Conservation (phyloP, 768 basidiomycete genomes). For the Butyriboletus loyo region DNA sequence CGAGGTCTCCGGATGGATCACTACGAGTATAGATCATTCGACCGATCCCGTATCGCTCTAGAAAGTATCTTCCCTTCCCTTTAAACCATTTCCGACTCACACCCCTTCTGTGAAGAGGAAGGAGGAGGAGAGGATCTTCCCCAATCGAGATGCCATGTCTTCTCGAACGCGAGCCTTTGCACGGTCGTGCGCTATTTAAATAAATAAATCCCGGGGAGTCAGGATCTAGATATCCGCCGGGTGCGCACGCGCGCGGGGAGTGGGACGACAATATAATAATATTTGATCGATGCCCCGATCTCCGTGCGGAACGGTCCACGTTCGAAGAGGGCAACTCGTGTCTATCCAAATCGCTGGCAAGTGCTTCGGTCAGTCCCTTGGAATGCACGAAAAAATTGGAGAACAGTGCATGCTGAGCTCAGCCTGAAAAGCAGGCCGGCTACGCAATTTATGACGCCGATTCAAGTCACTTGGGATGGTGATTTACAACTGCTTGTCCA, state of each 20-base stretch:
- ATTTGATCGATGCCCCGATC: neutral
- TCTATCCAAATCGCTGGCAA: no score
- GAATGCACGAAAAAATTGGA: neutral
- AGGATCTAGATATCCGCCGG: slow-evolving; percentile 8
- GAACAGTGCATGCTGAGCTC: no score
- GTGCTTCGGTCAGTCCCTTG: slow-evolving; percentile 13
- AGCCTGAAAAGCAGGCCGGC: no score
- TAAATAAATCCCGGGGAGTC: neutral
- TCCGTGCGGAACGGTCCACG: slow-evolving; percentile 17
- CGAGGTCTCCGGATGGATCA: neutral
- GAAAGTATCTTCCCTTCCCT: slow-evolving; percentile 8
- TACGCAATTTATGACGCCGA: neutral
- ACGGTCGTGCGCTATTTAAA: neutral
- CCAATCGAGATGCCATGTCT: slow-evolving; percentile 3
- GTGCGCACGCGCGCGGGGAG: neutral
- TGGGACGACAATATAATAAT: no score
- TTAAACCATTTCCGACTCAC: no score
- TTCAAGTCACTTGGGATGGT: neutral
- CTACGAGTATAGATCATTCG: slow-evolving; percentile 8
- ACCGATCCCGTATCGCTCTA: slow-evolving; percentile 11
- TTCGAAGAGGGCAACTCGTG: slow-evolving; percentile 3
- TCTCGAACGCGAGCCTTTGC: slow-evolving; percentile 10
- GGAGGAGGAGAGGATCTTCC: slow-evolving; percentile 9
- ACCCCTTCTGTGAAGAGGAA: slow-evolving; percentile 6
- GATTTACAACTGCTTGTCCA: neutral